phyloP scores from a whole-genome alignment of 2,329 filamentous ascomycete genomes.

The Claviceps paspali region DNA sequence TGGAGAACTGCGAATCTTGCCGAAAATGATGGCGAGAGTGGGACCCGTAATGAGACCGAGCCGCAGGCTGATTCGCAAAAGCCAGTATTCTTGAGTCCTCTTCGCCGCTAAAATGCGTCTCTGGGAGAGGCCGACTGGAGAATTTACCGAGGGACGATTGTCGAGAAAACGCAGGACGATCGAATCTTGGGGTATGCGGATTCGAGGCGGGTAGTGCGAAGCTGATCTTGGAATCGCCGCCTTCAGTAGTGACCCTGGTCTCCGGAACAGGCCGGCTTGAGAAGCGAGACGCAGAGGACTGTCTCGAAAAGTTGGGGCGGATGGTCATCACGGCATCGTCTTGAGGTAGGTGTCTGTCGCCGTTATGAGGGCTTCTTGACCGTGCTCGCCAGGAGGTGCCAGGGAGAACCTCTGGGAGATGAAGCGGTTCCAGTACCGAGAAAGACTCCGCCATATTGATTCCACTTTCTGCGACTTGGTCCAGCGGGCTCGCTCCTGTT shows the following conservation, averaged over 20 bases:
- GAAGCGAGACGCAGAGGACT: constrained; percentile 45
- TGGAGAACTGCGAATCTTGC: constrained; percentile 20
- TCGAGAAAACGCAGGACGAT: constrained; percentile 23
- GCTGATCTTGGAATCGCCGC: constrained; percentile 48
- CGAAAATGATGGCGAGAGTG: constrained; percentile 16
- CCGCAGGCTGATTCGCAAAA: constrained; percentile 33
- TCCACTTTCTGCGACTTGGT: background rate
- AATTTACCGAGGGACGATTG: constrained; percentile 41
- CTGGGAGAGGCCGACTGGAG: constrained; percentile 46
- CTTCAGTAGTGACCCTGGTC: constrained; percentile 49
- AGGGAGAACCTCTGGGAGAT: constrained; percentile 5
- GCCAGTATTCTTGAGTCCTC: constrained; percentile 45
- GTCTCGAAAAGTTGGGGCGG: constrained; percentile 34
- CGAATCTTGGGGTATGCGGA: constrained; percentile 13
- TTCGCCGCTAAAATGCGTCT: constrained; percentile 38
- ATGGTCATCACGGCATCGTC: constrained; percentile 13
- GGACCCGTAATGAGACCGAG: constrained; percentile 4
- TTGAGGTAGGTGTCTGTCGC: constrained; percentile 3
- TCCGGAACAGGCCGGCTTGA: constrained; percentile 59
- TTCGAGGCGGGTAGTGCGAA: constrained; percentile 34
- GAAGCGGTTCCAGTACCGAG: constrained; percentile 10
- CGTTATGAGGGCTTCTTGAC: constrained; percentile 13
- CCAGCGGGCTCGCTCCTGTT: constrained; percentile 1
- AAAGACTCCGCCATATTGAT: constrained; percentile 9
- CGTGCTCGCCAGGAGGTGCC: constrained; percentile 9